Conservation (phyloP, 768 basidiomycete genomes). For the Suillus hirtellus region DNA sequence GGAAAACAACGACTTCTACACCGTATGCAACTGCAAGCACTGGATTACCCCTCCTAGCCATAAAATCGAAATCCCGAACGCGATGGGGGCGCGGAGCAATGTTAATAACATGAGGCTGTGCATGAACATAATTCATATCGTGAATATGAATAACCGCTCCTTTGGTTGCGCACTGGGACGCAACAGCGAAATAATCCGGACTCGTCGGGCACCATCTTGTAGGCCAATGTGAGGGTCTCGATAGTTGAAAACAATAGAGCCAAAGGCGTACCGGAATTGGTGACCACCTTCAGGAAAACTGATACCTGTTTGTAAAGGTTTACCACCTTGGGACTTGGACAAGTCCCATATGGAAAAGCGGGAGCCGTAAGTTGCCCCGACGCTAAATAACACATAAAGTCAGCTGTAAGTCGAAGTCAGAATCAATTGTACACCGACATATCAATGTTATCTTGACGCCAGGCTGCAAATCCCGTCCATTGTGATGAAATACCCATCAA, state of each 20-base stretch:
- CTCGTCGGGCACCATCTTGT: constrained; percentile 76
- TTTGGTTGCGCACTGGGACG: constrained; percentile 54
- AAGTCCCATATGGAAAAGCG: constrained; percentile 79
- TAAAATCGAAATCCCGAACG: constrained; percentile 77
- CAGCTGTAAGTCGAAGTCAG: background rate
- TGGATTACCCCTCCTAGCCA: constrained; percentile 59
- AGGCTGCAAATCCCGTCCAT: constrained; percentile 63
- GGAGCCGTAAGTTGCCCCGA: constrained; percentile 76
- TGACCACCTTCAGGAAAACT: constrained; percentile 69
- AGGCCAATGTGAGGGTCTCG: constrained; percentile 8
- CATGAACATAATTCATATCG: constrained; percentile 62
- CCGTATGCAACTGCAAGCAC: constrained; percentile 70
- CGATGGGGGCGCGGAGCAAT: constrained; percentile 63
- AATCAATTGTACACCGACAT: constrained; percentile 52
- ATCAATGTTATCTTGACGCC: constrained; percentile 69
- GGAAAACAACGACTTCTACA: constrained; percentile 56
- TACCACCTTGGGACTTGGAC: constrained; percentile 68
- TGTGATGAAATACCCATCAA: constrained; percentile 45
- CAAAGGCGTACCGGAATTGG: constrained; percentile 57
- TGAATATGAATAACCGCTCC: constrained; percentile 74
- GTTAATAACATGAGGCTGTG: constrained; percentile 60
- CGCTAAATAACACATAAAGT: constrained; percentile 38
- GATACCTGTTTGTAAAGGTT: constrained; percentile 60
- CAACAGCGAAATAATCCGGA: constrained; percentile 77
- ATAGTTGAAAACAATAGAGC: constrained; percentile 4